Percentiles rank a stretch among this genome's conserved stretches.
Evolutionary conservation across 2,329 filamentous ascomycete genomes (phyloP).

Genomic region (Didymella lethalis): DNA sequence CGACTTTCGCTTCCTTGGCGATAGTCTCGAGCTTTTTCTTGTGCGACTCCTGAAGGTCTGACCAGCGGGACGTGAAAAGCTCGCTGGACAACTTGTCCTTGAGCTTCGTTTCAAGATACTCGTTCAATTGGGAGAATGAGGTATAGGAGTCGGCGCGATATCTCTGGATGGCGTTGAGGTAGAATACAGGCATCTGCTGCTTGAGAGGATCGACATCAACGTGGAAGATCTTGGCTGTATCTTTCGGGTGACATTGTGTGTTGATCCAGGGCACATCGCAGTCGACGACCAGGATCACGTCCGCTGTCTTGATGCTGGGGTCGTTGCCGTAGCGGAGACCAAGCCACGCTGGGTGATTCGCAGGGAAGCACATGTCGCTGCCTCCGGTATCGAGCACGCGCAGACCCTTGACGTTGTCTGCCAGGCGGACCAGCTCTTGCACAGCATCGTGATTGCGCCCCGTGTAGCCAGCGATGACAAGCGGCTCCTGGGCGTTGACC

Average conservation of each 20-base stretch:
- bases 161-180: conserved; percentile 61
- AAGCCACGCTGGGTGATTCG: conserved; percentile 63
- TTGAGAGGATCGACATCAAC: conserved; percentile 73
- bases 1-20: conserved; percentile 64
- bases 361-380: conserved; percentile 79
- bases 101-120: conserved; percentile 61
- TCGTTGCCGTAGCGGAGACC: conserved; percentile 77
- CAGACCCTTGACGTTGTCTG: conserved; percentile 71
- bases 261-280: conserved; percentile 94
- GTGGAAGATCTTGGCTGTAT: conserved; percentile 67
- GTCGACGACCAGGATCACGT: conserved; percentile 84
- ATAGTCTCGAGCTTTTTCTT: conserved; percentile 67
- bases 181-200: conserved; percentile 66
- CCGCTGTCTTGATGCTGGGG: conserved; percentile 75
- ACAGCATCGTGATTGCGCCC: conserved; percentile 73
- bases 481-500: conserved; percentile 68
- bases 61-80: conserved; percentile 58
- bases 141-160: conserved; percentile 62
- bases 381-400: conserved; percentile 78
- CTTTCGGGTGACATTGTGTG: conserved; percentile 70
- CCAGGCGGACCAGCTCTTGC: conserved; percentile 69
- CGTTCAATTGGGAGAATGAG: conserved; percentile 73
- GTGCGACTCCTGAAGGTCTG: conserved; percentile 66
- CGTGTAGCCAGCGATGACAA: conserved; percentile 74
- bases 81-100: conserved; percentile 51